Evolutionary conservation across 73 alveolate species (phyloP), one percentile per base, ranked within the genome.

Genomic region (Tetrahymena thermophila): DNA sequence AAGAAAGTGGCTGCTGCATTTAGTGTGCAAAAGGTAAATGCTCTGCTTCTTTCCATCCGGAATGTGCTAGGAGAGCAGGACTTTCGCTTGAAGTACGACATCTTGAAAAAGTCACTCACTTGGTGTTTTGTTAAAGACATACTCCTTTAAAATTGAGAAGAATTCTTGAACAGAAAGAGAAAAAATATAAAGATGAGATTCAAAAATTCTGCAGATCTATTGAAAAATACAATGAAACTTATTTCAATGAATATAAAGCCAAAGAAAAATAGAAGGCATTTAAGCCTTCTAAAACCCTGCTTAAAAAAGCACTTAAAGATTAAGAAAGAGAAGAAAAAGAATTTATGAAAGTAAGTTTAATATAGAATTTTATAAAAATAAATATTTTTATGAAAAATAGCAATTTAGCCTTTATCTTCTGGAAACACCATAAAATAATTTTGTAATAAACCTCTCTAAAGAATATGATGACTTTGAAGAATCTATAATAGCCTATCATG

Each of bases 61-160:
- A 95, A 50, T 95, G 97, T 89, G 97, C 97, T 9, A 95, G 97
- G 55, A 43, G 97, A 35, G 85, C 95, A n/a, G 95, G 95, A 31
- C 93, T 95, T 42, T 95, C 94, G 55, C 71, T 95, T 21, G 94
- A 94, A 37, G 40, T 71, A 35, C 89, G 94, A 15, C 84, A 40
- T 50, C 28, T 44, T 15, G 94, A 89, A 17, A 95, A 95, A 89
- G 85, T 94, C 21, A 94, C 93, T 89, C 94, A 95, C 84, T 89
- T 85, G 34, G 55, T 95, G 25, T 95, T 43, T 37, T 95, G 97
- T 34, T 50, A 85, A 85, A 85, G 85, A 31, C 97, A 95, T 31
- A 94, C 94, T 21, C 97, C 97, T 17, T 43, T 95, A 35, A 95
- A 95, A 25, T 93, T 95, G 11, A 95, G 94, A 40, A 93, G 97